Evolutionary conservation across 2,329 filamentous ascomycete genomes (phyloP), one percentile per base, ranked within the genome.

Genomic region (Spiromastix sp.): DNA sequence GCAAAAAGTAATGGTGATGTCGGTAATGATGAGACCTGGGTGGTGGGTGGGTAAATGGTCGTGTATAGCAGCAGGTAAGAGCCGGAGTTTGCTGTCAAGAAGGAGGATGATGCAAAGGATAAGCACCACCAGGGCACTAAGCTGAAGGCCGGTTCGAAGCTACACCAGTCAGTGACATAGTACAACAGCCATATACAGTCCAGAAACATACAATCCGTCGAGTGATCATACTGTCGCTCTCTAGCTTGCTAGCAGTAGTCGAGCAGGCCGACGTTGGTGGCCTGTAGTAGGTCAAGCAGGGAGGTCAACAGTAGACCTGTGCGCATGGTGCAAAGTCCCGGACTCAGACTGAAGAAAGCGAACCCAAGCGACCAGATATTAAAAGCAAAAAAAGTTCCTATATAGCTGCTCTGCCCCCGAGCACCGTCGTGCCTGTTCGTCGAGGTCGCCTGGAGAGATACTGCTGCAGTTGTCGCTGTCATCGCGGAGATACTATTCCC

Each of bases 31-130:
- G 40, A 81, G 72, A 44, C 86, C 86, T 28, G 83, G 75, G 53
- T 93, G 83, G 60, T 94, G 86, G 42, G 78, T 74, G 17, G 87
- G 87, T 51, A 93, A 77, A 59, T 89, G 84, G 56, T 77, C 81
- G 67, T 95, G 87, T 47, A 95, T 81, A 41, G 81, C 75, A 50
- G 79, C 77, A 27, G 87, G 87, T 22, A 95, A 76, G 40, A 95
- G 81, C 47, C 83, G 75, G 66, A 91, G 93, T 56, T 81, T 84
- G 53, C 79, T 83, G 63, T 95, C 87, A 66, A 94, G 78, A 57
- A 93, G 72, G 59, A 89, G 77, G 46, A 86, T 61, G 50, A 89
- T 61, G 49, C 87, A 54, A 47, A 89, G 67, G 47, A 81, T 74
- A 51, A 85, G 66, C 46, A 73, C 56, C 37, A 74, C 68, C 38